Evolutionary conservation across 1,139 yeast species (phyloP).

Genomic region (Debaryomyces fabryi): DNA sequence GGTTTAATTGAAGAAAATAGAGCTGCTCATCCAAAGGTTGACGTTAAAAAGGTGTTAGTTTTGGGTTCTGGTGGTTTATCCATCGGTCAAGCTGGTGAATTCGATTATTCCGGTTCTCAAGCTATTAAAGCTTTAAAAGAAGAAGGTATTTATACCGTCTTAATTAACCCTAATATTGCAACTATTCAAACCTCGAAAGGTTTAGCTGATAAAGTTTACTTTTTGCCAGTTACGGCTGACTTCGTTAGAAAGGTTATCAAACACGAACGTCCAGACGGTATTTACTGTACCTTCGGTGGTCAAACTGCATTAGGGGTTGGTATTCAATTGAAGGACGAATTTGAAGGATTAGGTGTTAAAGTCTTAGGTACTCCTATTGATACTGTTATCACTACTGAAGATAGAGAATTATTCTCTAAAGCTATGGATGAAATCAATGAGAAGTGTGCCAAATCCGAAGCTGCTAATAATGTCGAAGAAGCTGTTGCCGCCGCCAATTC

Average conservation of each 20-base stretch:
- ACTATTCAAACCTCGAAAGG: constrained; percentile 98
- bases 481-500: constrained; percentile 82
- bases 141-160: constrained; percentile 93
- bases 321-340: constrained; percentile 92
- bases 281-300: constrained; percentile 97
- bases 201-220: constrained; percentile 95
- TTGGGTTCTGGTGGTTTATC: constrained; percentile 98
- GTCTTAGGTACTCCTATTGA: constrained; percentile 97
- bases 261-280: constrained; percentile 96
- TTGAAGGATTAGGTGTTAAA: constrained; percentile 86
- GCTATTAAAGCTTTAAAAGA: constrained; percentile 94
- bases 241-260: constrained; percentile 93
- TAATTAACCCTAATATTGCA: constrained; percentile 97
- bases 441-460: constrained; percentile 91
- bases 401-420: constrained; percentile 90
- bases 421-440: constrained; percentile 95
- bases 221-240: constrained; percentile 94
- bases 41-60: constrained; percentile 91
- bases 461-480: constrained; percentile 78
- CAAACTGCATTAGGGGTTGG: constrained; percentile 98
- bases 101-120: constrained; percentile 97
- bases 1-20: constrained; percentile 74
- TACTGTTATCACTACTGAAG: constrained; percentile 95
- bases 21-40: constrained; percentile 71
- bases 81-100: constrained; percentile 99